Conservation (phyloP, 2,329 filamentous ascomycete species). For the Colletotrichum eleusines region DNA sequence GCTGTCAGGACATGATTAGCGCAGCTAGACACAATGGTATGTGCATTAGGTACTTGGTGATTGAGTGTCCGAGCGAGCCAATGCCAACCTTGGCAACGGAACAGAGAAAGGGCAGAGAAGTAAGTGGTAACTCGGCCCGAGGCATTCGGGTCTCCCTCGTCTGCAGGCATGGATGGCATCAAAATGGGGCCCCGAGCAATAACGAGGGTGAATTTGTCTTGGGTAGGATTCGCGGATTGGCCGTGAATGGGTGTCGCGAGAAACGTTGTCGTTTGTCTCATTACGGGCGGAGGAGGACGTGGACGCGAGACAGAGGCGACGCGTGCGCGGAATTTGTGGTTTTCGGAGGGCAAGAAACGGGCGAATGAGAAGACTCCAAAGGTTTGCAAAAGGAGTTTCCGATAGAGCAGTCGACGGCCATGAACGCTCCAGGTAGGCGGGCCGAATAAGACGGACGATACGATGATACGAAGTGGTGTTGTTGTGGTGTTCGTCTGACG, state of each 20-base stretch:
- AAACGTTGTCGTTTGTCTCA: conserved; percentile 31
- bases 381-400: neutral
- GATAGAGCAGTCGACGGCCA: neutral
- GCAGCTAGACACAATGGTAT: too few species aligned
- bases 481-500: neutral
- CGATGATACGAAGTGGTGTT: neutral
- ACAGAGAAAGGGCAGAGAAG: neutral
- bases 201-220: neutral
- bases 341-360: neutral
- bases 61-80: neutral
- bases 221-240: too few species aligned
- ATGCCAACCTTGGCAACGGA: neutral
- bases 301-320: neutral
- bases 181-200: conserved; percentile 19
- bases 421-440: too few species aligned
- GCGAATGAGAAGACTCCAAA: too few species aligned
- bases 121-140: conserved; percentile 1
- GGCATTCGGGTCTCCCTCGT: neutral
- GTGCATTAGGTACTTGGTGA: neutral
- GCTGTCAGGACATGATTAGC: neutral
- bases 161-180: neutral
- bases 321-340: too few species aligned
- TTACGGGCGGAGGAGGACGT: neutral
- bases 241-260: conserved; percentile 14
- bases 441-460: too few species aligned